Base-by-base conservation (phyloP, 2,329 filamentous ascomycete genomes). In the Arachnomyces sp. region DNA sequence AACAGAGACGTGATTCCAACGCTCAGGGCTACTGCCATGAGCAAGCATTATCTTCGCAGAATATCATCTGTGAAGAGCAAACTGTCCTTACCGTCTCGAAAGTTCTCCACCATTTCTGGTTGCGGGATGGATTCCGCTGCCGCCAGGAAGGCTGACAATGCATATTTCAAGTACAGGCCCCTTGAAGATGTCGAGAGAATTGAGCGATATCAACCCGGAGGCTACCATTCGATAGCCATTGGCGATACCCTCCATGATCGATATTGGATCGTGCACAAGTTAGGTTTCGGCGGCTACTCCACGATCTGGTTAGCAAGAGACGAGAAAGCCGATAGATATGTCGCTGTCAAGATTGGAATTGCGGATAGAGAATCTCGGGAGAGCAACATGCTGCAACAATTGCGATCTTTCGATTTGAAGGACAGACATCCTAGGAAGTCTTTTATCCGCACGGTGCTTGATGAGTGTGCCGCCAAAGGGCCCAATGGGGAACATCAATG, bases 341-440 rank as follows among this genome's bases (percentile, higher is more conserved):
- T 59, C 25, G 54, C 56, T 7, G 12, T 58, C 1, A 60, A 56
- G 45, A 38, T 59, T n/a, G 52, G 43, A 31, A 55, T 41, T 2
- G 51, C 49, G 29, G 42, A 50, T 39, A 45, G 49, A n/a, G 48
- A 49, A 14, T 44, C 49, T 4, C 38, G 9, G 4, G 49, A 52
- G 33, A 28, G 46, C n/a, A 28, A 39, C 18, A 36, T 51, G 7
- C 12, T 44, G 2, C 30, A 33, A 4, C 14, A 16, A 6, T 34
- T 44, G 2, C 31, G 14, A 5, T 13, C 30, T 12, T n/a, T 9
- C 15, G 11, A 25, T 14, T 12, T 12, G 15, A 18, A 17, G 9
- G 28, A 5, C 29, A 13, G 14, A 38, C 38, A 30, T 7, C 25
- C n/a, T 14, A 29, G 9, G 7, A 44, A n/a, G n/a, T n/a, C n/a